Conservation (phyloP, 1,139 yeast species). For the Dujonia santamariae region DNA sequence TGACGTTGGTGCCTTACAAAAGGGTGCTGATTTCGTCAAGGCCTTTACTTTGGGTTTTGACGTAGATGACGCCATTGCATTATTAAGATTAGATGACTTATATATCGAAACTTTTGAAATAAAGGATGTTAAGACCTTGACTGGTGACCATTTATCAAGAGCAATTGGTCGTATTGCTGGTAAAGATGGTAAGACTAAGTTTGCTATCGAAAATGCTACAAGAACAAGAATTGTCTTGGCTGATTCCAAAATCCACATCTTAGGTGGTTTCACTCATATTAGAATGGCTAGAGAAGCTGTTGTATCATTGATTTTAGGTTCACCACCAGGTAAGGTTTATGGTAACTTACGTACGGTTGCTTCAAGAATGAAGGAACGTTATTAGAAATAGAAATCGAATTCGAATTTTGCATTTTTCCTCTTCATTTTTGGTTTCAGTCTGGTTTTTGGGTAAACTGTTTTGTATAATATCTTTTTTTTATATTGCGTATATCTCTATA, state of each 20-base stretch:
- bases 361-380: conserved; percentile 94
- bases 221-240: conserved; percentile 97
- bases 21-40: conserved; percentile 93
- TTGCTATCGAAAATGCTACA: conserved; percentile 97
- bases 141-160: conserved; percentile 95
- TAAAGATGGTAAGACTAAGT: conserved; percentile 97
- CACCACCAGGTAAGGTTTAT: conserved; percentile 98
- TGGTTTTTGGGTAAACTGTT: too few relatives aligned
- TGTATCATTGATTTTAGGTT: conserved; percentile 90
- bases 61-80: conserved; percentile 93
- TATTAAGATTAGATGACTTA: conserved; percentile 88
- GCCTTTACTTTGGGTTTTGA: conserved; percentile 97
- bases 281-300: conserved; percentile 98
- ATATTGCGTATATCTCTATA: too few relatives aligned
- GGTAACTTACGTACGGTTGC: conserved; percentile 97
- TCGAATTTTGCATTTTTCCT: too few relatives aligned
- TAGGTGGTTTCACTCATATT: conserved; percentile 96
- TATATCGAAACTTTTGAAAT: conserved; percentile 96
- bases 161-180: conserved; percentile 99
- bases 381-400: too few relatives aligned
- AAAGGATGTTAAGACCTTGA: conserved; percentile 92
- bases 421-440: too few relatives aligned
- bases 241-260: conserved; percentile 90
- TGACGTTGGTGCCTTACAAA: conserved; percentile 92
- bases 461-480: too few relatives aligned